Percentiles rank a stretch among this genome's conserved stretches.
Conservation (phyloP, 176 grass and related monocot species). For the Ensete glaucum region DNA sequence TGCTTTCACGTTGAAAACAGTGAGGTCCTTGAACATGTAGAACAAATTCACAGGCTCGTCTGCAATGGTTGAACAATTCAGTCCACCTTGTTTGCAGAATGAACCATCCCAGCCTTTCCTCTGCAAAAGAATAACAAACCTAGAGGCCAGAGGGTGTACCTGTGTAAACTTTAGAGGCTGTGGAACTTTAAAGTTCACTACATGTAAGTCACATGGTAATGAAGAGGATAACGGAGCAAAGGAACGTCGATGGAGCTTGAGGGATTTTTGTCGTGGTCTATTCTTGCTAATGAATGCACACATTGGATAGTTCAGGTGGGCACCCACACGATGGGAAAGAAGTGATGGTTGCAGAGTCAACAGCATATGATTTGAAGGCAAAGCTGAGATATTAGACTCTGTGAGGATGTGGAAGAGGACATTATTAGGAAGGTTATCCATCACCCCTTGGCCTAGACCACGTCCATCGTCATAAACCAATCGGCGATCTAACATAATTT, state of each 20-base stretch:
- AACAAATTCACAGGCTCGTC: conserved; percentile 83
- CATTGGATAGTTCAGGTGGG: conserved; percentile 82
- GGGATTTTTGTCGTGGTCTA: conserved; percentile 30
- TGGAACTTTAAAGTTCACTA: conserved; percentile 85
- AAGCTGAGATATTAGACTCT: conserved; percentile 74
- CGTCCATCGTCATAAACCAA: conserved; percentile 70
- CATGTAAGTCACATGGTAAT: conserved; percentile 86
- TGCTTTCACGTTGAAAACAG: conserved; percentile 59
- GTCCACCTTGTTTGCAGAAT: conserved; percentile 61
- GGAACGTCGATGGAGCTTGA: conserved; percentile 36
- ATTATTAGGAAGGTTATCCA: conserved; percentile 79
- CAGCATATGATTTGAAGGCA: conserved; percentile 45
- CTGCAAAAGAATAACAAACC: conserved; percentile 71
- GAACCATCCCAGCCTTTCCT: conserved; percentile 83
- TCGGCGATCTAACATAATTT: conserved; percentile 98
- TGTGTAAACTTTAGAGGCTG: conserved; percentile 73
- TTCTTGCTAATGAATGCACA: conserved; percentile 70
- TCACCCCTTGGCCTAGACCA: conserved; percentile 89
- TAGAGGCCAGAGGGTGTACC: conserved; percentile 29
- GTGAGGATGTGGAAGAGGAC: conserved; percentile 78
- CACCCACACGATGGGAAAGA: conserved; percentile 61
- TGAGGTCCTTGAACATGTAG: conserved; percentile 91
- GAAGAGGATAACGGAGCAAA: conserved; percentile 59
- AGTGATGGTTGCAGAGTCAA: conserved; percentile 81
- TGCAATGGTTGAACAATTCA: conserved; percentile 55